A percentile compares a stretch with the other conserved stretches of the same genome.
These are phyloP conservation scores for Jamesozyma lodderae DNA, from an alignment of 805 yeast genomes.

Conservation along the genomic window DNA sequence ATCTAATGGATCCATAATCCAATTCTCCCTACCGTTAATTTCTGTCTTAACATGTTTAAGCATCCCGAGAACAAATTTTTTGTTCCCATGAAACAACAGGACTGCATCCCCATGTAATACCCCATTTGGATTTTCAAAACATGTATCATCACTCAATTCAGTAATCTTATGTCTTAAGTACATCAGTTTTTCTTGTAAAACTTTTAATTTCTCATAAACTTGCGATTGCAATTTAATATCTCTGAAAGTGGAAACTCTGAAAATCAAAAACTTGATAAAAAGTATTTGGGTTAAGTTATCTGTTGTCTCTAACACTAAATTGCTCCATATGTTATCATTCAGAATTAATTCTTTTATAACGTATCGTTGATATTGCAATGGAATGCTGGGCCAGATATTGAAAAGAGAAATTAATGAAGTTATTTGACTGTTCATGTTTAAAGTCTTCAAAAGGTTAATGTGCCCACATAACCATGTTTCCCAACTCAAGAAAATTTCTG, in stretches of 20 bases:
- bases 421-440: constrained; percentile 19
- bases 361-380: constrained; percentile 6
- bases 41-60: not conserved
- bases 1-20: constrained; percentile 7
- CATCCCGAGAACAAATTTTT: constrained; percentile 15
- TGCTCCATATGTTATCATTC: constrained; percentile 10
- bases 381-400: constrained; percentile 23
- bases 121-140: no score
- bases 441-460: constrained; percentile 20
- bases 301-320: constrained; percentile 13
- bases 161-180: not conserved
- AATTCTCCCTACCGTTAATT: not conserved
- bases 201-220: not conserved
- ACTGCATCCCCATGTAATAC: constrained; percentile 1
- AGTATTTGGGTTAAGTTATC: constrained; percentile 10
- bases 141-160: no score
- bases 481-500: constrained; percentile 19
- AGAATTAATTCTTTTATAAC: constrained; percentile 4
- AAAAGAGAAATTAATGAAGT: constrained; percentile 20
- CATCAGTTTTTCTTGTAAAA: not conserved
- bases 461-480: constrained; percentile 20
- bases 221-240: not conserved
- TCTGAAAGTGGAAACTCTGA: constrained; percentile 7
- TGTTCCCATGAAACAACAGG: constrained; percentile 20
- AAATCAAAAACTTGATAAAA: constrained; percentile 15